Percentiles rank a stretch among this genome's conserved stretches.
Conservation (phyloP, 192 early-diverging fungal species). For the Mortierella claussenii region DNA sequence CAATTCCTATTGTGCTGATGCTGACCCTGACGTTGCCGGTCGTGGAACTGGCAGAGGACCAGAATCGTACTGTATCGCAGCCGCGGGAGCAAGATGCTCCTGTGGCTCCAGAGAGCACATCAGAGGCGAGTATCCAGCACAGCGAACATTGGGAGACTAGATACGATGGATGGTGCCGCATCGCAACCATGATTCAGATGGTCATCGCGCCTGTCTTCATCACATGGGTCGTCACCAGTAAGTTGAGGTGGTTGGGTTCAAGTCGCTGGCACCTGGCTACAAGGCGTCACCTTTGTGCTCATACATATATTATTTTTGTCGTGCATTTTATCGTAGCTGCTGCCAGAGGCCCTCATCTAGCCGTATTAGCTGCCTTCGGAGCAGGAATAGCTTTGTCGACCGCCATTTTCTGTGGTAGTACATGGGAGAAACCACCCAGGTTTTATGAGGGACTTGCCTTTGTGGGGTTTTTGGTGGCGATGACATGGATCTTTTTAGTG, state of each 20-base stretch:
- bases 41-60: slow-evolving; percentile 58
- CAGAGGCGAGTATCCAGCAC: not conserved
- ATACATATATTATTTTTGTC: not conserved
- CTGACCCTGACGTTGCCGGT: slow-evolving; percentile 73
- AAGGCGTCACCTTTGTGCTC: not conserved
- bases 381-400: slow-evolving; percentile 35
- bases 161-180: slow-evolving; percentile 58
- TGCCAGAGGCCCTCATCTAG: slow-evolving; percentile 4
- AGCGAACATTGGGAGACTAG: slow-evolving; percentile 14
- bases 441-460: slow-evolving; percentile 62
- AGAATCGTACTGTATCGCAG: not conserved
- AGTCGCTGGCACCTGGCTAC: too few species aligned
- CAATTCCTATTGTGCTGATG: slow-evolving; percentile 63
- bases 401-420: slow-evolving; percentile 40
- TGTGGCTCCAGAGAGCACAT: not conserved
- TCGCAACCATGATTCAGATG: slow-evolving; percentile 68
- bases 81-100: not conserved
- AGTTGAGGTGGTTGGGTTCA: not conserved
- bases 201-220: slow-evolving; percentile 65
- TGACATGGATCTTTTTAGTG: slow-evolving; percentile 88
- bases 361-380: slow-evolving; percentile 32
- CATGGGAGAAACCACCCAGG: slow-evolving; percentile 43
- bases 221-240: slow-evolving; percentile 46
- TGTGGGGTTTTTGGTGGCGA: slow-evolving; percentile 80
- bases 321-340: slow-evolving; percentile 24